Evolutionary conservation across 441 rosid genomes (phyloP).

Genomic region (Dalechampia spathulata): DNA sequence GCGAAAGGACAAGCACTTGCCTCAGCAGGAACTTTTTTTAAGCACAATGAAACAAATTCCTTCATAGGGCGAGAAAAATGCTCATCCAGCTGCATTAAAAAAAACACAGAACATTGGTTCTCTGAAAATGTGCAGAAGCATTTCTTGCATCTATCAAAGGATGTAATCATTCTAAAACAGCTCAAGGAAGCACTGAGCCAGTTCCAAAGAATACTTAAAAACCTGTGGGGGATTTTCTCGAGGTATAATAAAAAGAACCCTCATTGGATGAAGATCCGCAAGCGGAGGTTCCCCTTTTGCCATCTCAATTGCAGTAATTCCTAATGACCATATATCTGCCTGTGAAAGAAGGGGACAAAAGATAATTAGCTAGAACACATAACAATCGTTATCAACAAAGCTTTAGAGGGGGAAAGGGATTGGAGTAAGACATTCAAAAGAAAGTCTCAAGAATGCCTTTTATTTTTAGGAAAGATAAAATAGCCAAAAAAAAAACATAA

Average conservation of each 20-base stretch:
- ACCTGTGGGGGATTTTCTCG: conserved; percentile 99
- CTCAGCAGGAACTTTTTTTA: conserved; percentile 90
- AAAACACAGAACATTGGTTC: conserved; percentile 13
- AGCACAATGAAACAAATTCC: conserved; percentile 91
- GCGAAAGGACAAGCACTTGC: conserved; percentile 29
- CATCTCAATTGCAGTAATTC: conserved; percentile 98
- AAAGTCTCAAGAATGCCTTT: too few species aligned
- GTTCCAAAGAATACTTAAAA: conserved; percentile 23
- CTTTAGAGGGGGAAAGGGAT: not conserved
- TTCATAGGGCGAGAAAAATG: conserved; percentile 98
- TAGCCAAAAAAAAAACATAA: not conserved
- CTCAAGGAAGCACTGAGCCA: conserved; percentile 14
- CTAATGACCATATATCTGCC: conserved; percentile 99
- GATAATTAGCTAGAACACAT: conserved; percentile 17
- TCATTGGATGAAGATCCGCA: conserved; percentile 99
- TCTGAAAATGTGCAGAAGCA: conserved; percentile 11
- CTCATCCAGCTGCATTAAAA: conserved; percentile 76
- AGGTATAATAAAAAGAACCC: conserved; percentile 98
- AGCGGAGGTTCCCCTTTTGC: conserved; percentile 99
- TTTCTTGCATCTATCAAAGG: not conserved
- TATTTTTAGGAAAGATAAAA: too few species aligned
- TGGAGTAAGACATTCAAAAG: too few species aligned
- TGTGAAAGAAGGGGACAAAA: conserved; percentile 22
- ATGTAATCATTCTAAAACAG: conserved; percentile 13
- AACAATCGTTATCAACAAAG: conserved; percentile 12